Percentiles rank a stretch among this genome's conserved stretches.
Conservation (phyloP, 2,329 filamentous ascomycete genomes). For the Aspergillus intermedius region DNA sequence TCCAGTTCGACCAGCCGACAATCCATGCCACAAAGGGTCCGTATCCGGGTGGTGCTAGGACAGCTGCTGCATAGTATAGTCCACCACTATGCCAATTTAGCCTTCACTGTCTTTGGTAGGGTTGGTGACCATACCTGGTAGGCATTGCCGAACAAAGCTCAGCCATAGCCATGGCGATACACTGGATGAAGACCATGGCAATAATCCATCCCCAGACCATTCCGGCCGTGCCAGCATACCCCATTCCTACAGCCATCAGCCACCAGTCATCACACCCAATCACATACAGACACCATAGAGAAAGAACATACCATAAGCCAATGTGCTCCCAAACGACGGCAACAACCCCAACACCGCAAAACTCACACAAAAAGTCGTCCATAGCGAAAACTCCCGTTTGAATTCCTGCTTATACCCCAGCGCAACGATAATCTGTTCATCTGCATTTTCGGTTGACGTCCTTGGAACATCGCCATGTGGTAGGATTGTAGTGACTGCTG, state of each 20-base stretch:
- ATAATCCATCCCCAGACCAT: slow-evolving; percentile 75
- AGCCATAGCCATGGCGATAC: slow-evolving; percentile 62
- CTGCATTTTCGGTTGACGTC: slow-evolving; percentile 28
- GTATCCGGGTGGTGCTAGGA: slow-evolving; percentile 60
- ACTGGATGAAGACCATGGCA: slow-evolving; percentile 65
- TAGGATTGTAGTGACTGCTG: slow-evolving; percentile 31
- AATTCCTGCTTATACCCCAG: slow-evolving; percentile 55
- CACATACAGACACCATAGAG: background rate
- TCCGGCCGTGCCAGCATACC: slow-evolving; percentile 52
- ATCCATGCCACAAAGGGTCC: slow-evolving; percentile 63
- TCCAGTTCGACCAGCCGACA: slow-evolving; percentile 65
- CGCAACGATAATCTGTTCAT: slow-evolving; percentile 38
- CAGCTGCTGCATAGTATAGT: slow-evolving; percentile 67
- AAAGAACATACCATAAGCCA: slow-evolving; percentile 57
- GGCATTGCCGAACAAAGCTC: slow-evolving; percentile 69
- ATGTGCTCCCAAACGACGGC: slow-evolving; percentile 64
- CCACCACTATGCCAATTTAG: slow-evolving; percentile 46
- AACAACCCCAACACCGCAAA: slow-evolving; percentile 67
- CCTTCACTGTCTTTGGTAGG: background rate
- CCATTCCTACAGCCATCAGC: slow-evolving; percentile 33
- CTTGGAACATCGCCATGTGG: slow-evolving; percentile 33
- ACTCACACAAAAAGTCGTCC: slow-evolving; percentile 67
- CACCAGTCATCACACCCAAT: background rate
- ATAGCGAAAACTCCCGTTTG: slow-evolving; percentile 65
- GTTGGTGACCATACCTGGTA: slow-evolving; percentile 43